A percentile compares a stretch with the other conserved stretches of the same genome.
Evolutionary conservation across 768 basidiomycete species (phyloP).

Genomic region (Lepiota venenata): DNA sequence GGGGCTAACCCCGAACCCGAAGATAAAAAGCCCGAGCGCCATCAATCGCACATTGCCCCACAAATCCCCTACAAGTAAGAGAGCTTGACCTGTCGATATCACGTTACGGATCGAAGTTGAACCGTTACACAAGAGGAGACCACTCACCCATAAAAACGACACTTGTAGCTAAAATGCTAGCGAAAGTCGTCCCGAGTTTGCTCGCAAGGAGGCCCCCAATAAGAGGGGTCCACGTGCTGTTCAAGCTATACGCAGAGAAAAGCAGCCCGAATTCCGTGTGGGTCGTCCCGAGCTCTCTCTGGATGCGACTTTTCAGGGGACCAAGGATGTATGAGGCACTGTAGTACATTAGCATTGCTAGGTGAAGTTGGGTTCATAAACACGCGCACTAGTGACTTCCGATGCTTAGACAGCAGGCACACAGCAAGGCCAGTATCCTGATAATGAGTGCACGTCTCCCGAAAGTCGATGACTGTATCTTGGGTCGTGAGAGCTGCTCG

Average conservation of each 20-base stretch:
- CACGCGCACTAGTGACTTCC: slow-evolving; percentile 75
- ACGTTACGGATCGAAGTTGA: not conserved
- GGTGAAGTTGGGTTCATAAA: not conserved
- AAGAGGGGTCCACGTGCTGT: slow-evolving; percentile 72
- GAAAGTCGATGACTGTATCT: slow-evolving; percentile 14
- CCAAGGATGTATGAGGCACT: slow-evolving; percentile 76
- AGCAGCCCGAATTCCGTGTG: slow-evolving; percentile 78
- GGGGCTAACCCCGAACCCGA: slow-evolving; percentile 77
- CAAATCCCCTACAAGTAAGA: slow-evolving; percentile 66
- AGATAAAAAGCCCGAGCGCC: slow-evolving; percentile 74
- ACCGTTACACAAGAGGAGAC: slow-evolving; percentile 1
- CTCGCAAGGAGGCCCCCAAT: slow-evolving; percentile 71
- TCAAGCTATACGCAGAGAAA: slow-evolving; percentile 73
- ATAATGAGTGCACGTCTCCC: slow-evolving; percentile 40
- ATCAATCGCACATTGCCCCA: slow-evolving; percentile 60
- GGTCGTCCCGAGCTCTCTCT: slow-evolving; percentile 67
- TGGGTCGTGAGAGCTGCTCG: not conserved
- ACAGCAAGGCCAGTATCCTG: slow-evolving; percentile 58
- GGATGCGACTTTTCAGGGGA: slow-evolving; percentile 69
- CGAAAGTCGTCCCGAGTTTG: slow-evolving; percentile 66
- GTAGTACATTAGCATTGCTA: not conserved
- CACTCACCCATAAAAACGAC: slow-evolving; percentile 57
- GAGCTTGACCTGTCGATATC: slow-evolving; percentile 47
- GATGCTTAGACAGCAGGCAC: slow-evolving; percentile 70
- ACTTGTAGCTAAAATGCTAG: slow-evolving; percentile 73